Conservation (phyloP, 495 filamentous ascomycete genomes). For the Apodospora peruviana region DNA sequence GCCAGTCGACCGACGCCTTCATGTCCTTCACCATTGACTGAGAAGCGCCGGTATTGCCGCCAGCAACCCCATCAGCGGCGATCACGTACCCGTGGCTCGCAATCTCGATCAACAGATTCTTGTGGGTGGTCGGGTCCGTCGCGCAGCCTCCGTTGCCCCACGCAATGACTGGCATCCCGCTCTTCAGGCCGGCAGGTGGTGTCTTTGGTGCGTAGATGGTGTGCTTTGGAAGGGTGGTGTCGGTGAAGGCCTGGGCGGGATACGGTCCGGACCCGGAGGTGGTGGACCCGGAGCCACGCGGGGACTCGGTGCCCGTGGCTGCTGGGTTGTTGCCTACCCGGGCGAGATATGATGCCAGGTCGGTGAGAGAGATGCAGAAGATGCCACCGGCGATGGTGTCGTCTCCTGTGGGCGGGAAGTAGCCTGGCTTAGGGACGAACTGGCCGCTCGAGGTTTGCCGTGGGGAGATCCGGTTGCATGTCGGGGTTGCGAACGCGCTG, state of each 20-base stretch:
- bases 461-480: neutral
- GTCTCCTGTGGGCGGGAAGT: constrained; percentile 15
- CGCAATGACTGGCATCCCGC: constrained; percentile 24
- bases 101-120: constrained; percentile 17
- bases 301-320: constrained; percentile 14
- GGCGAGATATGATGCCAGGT: constrained; percentile 9
- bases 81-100: constrained; percentile 26
- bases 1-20: constrained; percentile 21
- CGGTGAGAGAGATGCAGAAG: constrained; percentile 13
- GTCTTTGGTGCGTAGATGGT: constrained; percentile 22
- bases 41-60: constrained; percentile 11
- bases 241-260: constrained; percentile 13
- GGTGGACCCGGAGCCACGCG: constrained; percentile 6
- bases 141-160: constrained; percentile 30
- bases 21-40: constrained; percentile 13
- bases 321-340: constrained; percentile 7
- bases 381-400: constrained; percentile 23
- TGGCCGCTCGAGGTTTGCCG: neutral
- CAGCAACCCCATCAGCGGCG: constrained; percentile 16
- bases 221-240: constrained; percentile 19
- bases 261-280: constrained; percentile 19
- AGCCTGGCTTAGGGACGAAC: constrained; percentile 13
- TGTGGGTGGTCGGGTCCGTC: constrained; percentile 12
- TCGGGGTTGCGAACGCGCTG: neutral
- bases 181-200: constrained; percentile 7